These are phyloP conservation scores for Zopfia rhizophila DNA, from an alignment of 2,329 filamentous ascomycete species.

Conservation along the genomic window DNA sequence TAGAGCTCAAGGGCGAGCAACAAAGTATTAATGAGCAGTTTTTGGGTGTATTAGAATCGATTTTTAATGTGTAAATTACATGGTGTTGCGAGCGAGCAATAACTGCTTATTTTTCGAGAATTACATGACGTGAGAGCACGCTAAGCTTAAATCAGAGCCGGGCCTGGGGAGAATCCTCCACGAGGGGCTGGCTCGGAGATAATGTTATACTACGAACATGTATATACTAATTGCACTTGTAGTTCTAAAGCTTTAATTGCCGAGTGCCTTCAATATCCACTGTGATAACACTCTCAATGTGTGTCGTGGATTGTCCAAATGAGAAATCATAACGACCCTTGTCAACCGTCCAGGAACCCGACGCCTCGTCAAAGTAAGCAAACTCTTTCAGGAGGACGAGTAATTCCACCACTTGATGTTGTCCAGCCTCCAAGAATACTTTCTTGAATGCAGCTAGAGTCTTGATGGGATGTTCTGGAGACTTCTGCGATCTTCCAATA, in stretches of 20 bases:
- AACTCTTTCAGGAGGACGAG: constrained; percentile 35
- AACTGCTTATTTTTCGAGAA: too few relatives aligned
- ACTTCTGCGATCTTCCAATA: constrained; percentile 60
- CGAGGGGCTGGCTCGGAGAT: too few relatives aligned
- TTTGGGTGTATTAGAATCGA: too few relatives aligned
- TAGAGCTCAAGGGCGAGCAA: too few relatives aligned
- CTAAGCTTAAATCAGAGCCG: too few relatives aligned
- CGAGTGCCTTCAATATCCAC: constrained; percentile 33
- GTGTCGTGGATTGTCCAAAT: constrained; percentile 41
- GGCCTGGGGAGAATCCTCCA: too few relatives aligned
- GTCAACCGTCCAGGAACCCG: constrained; percentile 42
- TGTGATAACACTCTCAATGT: constrained; percentile 36
- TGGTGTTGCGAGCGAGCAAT: too few relatives aligned
- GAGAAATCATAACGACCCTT: constrained; percentile 43
- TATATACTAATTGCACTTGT: too few relatives aligned
- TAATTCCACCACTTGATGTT: constrained; percentile 68
- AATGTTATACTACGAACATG: too few relatives aligned
- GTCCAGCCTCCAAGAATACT: constrained; percentile 66
- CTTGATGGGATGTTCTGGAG: constrained; percentile 66
- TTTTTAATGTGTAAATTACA: too few relatives aligned
- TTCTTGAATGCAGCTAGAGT: constrained; percentile 76
- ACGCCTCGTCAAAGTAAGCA: constrained; percentile 44
- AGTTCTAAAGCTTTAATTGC: constrained; percentile 30
- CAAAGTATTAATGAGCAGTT: too few relatives aligned
- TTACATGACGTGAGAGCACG: too few relatives aligned